Evolutionary conservation across 495 filamentous ascomycete species (phyloP).

Genomic region (Sporormia fimetaria): DNA sequence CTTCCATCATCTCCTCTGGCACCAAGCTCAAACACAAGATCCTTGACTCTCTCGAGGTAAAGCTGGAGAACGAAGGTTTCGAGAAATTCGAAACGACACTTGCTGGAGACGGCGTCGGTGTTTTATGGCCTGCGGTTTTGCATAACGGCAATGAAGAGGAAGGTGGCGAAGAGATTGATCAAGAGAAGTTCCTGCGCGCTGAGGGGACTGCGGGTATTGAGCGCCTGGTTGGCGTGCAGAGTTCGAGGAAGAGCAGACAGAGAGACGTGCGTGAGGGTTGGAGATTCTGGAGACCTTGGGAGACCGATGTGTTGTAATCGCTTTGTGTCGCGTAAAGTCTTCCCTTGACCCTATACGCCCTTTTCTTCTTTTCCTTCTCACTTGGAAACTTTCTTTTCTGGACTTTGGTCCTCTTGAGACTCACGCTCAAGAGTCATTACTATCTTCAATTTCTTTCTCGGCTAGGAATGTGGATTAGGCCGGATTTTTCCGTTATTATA

Average conservation of each 20-base stretch:
- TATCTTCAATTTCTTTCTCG: too few relatives aligned
- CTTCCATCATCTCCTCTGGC: conserved; percentile 13
- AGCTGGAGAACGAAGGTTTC: conserved; percentile 66
- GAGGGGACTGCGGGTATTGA: conserved; percentile 73
- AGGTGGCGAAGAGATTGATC: conserved; percentile 82
- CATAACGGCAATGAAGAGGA: conserved; percentile 60
- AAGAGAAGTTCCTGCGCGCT: conserved; percentile 79
- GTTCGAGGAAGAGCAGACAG: conserved; percentile 38
- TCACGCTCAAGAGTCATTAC: too few relatives aligned
- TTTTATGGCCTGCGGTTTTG: conserved; percentile 80
- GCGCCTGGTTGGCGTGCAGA: conserved; percentile 42
- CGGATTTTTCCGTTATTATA: too few relatives aligned
- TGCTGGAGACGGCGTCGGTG: conserved; percentile 83
- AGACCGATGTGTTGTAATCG: conserved; percentile 1
- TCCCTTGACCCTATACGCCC: too few relatives aligned
- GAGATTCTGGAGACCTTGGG: conserved; percentile 74
- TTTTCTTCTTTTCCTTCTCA: too few relatives aligned
- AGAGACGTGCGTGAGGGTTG: conserved; percentile 63
- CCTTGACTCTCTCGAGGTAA: conserved; percentile 48
- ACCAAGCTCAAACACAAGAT: conserved; percentile 24
- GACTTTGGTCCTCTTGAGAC: too few relatives aligned
- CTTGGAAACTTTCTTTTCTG: too few relatives aligned
- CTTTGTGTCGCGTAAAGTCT: too few relatives aligned
- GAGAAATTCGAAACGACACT: conserved; percentile 75
- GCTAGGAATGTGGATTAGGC: too few relatives aligned